A percentile compares a stretch with the other conserved stretches of the same genome.
Conservation (phyloP, 495 filamentous ascomycete genomes). For the Penicillium robsamsonii region DNA sequence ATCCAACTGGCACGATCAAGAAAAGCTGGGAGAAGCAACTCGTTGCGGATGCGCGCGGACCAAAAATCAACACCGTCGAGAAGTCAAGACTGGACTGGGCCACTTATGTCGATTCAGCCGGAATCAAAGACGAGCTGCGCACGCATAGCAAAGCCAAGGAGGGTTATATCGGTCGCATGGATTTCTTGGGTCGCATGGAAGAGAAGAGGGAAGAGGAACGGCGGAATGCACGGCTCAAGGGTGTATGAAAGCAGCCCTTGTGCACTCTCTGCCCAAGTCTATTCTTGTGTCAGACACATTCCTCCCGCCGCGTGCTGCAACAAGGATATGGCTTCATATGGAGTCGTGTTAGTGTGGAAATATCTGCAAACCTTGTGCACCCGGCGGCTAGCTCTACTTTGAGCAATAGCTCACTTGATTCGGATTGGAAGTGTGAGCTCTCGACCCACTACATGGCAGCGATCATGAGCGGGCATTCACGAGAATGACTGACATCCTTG, state of each 20-base stretch:
- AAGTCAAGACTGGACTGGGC: slow-evolving; percentile 96
- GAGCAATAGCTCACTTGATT: background rate
- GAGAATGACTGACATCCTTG: background rate
- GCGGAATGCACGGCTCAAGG: slow-evolving; percentile 58
- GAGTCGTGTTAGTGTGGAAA: background rate
- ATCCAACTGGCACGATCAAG: slow-evolving; percentile 48
- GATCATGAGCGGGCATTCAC: too few relatives aligned
- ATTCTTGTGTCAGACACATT: background rate
- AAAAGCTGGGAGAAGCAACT: slow-evolving; percentile 49
- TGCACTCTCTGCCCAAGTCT: slow-evolving; percentile 4
- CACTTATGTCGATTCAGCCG: slow-evolving; percentile 86
- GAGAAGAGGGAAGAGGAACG: slow-evolving; percentile 72
- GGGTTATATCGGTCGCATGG: slow-evolving; percentile 78
- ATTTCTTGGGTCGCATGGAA: slow-evolving; percentile 84
- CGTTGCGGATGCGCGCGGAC: slow-evolving; percentile 51
- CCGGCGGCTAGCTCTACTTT: background rate
- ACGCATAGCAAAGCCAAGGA: slow-evolving; percentile 80
- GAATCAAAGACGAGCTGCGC: slow-evolving; percentile 86
- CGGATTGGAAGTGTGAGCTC: background rate
- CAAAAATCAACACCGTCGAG: slow-evolving; percentile 93
- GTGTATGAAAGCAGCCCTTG: slow-evolving; percentile 33
- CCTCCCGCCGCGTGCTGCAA: background rate
- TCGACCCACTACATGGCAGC: too few relatives aligned
- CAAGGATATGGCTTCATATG: background rate
- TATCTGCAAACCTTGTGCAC: background rate